A percentile compares a stretch with the other conserved stretches of the same genome.
phyloP scores from a whole-genome alignment of 176 grass and related monocot genomes.

The Carex littledalei region DNA sequence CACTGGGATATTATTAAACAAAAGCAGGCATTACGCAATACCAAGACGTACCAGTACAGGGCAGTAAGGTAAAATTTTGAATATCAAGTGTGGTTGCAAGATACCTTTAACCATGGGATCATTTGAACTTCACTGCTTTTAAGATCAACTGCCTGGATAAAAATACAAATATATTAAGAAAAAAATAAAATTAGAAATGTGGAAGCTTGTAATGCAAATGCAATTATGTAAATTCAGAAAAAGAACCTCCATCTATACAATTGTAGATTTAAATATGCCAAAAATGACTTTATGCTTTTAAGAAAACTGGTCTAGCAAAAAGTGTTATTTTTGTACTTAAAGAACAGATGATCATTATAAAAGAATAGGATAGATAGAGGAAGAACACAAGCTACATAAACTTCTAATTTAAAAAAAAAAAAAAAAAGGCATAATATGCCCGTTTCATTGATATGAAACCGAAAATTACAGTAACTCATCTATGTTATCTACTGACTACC shows the following conservation, averaged over 20 bases:
- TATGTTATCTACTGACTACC: too few relatives aligned
- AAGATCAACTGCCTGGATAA: constrained; percentile 83
- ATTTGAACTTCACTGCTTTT: constrained; percentile 43
- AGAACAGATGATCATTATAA: background rate
- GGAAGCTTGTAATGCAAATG: background rate
- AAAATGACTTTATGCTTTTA: background rate
- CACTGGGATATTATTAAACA: background rate
- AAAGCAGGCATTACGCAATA: background rate
- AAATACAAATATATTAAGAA: background rate
- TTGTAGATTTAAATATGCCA: background rate
- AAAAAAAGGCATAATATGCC: too few relatives aligned
- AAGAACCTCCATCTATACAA: background rate
- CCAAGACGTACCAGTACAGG: background rate
- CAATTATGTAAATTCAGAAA: background rate
- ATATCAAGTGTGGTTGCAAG: background rate
- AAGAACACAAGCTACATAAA: background rate
- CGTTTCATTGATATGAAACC: too few relatives aligned
- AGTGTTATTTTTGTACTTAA: background rate
- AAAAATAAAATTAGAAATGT: background rate
- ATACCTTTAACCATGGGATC: constrained; percentile 47
- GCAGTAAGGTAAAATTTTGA: background rate
- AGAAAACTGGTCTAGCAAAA: background rate
- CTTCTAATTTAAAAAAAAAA: too few relatives aligned
- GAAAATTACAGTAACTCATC: too few relatives aligned
- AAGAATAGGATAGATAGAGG: background rate